Evolutionary conservation across 2,329 filamentous ascomycete species (phyloP).

Genomic region (Penicillium sp.): DNA sequence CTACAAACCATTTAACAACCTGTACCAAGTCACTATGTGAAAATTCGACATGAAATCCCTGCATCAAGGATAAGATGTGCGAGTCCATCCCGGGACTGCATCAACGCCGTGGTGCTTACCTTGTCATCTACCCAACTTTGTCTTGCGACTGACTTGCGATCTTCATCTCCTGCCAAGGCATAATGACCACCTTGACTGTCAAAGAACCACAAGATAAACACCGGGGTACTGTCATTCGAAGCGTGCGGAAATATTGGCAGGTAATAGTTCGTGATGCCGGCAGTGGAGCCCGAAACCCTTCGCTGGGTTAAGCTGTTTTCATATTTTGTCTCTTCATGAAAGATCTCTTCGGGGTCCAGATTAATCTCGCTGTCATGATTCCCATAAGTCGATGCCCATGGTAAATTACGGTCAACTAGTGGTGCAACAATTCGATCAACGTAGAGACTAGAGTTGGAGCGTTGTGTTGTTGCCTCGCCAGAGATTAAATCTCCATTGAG

Average conservation of each 20-base stretch:
- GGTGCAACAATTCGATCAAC: slow-evolving; percentile 61
- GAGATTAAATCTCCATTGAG: slow-evolving; percentile 72
- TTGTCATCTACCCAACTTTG: slow-evolving; percentile 49
- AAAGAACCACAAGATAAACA: slow-evolving; percentile 68
- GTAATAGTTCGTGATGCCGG: slow-evolving; percentile 57
- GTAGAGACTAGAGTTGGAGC: slow-evolving; percentile 56
- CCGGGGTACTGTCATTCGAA: slow-evolving; percentile 33
- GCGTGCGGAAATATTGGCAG: slow-evolving; percentile 52
- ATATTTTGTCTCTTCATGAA: slow-evolving; percentile 41
- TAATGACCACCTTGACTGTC: slow-evolving; percentile 62
- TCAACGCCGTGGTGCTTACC: slow-evolving; percentile 17
- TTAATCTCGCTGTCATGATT: slow-evolving; percentile 68
- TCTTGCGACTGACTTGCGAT: slow-evolving; percentile 31
- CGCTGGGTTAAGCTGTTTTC: slow-evolving; percentile 45
- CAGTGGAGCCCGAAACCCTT: slow-evolving; percentile 40
- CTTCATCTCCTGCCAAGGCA: slow-evolving; percentile 42
- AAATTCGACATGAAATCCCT: background rate
- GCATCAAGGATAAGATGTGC: background rate
- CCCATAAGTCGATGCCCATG: slow-evolving; percentile 69
- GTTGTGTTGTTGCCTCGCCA: slow-evolving; percentile 60
- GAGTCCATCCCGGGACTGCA: no score
- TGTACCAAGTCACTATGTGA: slow-evolving; percentile 2
- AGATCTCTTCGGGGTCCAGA: slow-evolving; percentile 50
- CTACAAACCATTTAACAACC: slow-evolving; percentile 48
- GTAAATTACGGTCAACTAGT: slow-evolving; percentile 54